Conservation (phyloP, 306 rosid genomes). For the Adenanthera pavonina region DNA sequence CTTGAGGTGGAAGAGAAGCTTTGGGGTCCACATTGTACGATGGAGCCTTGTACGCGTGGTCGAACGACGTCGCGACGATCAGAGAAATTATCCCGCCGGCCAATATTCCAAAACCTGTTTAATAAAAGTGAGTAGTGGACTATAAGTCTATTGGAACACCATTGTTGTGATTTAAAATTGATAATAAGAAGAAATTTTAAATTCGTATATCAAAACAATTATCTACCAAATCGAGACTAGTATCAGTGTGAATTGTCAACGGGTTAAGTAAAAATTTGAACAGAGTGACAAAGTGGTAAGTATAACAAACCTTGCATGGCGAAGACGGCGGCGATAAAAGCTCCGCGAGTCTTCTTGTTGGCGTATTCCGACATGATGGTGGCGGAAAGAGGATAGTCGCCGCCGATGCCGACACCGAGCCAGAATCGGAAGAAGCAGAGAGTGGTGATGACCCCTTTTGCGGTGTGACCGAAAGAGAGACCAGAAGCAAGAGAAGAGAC, state of each 20-base stretch:
- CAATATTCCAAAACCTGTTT: conserved; percentile 46
- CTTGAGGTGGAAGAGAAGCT: conserved; percentile 34
- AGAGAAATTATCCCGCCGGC: conserved; percentile 48
- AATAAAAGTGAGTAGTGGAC: background rate
- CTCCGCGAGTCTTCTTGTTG: conserved; percentile 48
- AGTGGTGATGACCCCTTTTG: conserved; percentile 42
- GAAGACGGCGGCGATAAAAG: conserved; percentile 51
- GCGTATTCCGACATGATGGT: conserved; percentile 63
- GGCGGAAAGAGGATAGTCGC: conserved; percentile 60
- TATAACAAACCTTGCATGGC: conserved; percentile 56
- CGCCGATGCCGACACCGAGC: conserved; percentile 62
- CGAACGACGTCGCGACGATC: conserved; percentile 29
- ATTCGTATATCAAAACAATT: too few relatives aligned
- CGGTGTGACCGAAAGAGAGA: conserved; percentile 48
- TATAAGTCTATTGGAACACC: background rate
- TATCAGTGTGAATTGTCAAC: background rate
- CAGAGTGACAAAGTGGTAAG: background rate
- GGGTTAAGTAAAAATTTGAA: background rate
- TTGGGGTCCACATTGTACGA: conserved; percentile 5
- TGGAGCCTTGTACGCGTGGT: background rate
- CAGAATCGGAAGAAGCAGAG: conserved; percentile 60
- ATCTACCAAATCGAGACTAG: background rate
- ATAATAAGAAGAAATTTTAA: background rate
- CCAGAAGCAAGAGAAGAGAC: conserved; percentile 50
- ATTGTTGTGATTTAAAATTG: background rate